phyloP scores from a whole-genome alignment of 2,329 filamentous ascomycete genomes.

The Aspergillus quadricinctus region DNA sequence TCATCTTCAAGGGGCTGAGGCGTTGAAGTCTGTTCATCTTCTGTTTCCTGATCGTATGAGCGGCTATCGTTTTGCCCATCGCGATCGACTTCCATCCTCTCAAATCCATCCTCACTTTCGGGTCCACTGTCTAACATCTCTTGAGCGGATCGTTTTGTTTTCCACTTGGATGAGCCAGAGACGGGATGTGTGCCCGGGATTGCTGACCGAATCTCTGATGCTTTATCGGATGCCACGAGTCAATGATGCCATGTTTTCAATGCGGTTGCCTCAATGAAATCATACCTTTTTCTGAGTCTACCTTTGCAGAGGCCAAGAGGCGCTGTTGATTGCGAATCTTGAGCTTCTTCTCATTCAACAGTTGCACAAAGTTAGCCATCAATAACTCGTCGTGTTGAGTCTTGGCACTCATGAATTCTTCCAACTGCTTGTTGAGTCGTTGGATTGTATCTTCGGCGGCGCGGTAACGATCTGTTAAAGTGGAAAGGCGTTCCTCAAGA shows the following conservation, averaged over 20 bases:
- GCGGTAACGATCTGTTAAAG: conserved; percentile 37
- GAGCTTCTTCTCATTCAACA: conserved; percentile 61
- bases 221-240: conserved; percentile 11
- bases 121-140: conserved; percentile 17
- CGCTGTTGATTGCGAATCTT: conserved; percentile 61
- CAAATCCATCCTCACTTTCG: conserved; percentile 33
- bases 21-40: conserved; percentile 24
- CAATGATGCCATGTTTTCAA: neutral
- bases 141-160: conserved; percentile 26
- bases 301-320: conserved; percentile 48
- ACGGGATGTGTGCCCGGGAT: conserved; percentile 7
- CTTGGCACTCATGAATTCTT: conserved; percentile 56
- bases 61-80: conserved; percentile 6
- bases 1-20: conserved; percentile 33
- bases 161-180: conserved; percentile 12
- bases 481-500: conserved; percentile 40
- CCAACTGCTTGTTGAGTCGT: conserved; percentile 51
- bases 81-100: conserved; percentile 34
- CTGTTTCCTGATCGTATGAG: conserved; percentile 19
- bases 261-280: neutral
- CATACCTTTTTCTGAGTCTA: conserved; percentile 37
- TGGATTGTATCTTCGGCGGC: conserved; percentile 48
- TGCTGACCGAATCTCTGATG: conserved; percentile 23
- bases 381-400: conserved; percentile 53
- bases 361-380: conserved; percentile 53